A percentile compares a stretch with the other conserved stretches of the same genome.
Evolutionary conservation across 306 rosid genomes (phyloP).

Genomic region (Cercis canadensis): DNA sequence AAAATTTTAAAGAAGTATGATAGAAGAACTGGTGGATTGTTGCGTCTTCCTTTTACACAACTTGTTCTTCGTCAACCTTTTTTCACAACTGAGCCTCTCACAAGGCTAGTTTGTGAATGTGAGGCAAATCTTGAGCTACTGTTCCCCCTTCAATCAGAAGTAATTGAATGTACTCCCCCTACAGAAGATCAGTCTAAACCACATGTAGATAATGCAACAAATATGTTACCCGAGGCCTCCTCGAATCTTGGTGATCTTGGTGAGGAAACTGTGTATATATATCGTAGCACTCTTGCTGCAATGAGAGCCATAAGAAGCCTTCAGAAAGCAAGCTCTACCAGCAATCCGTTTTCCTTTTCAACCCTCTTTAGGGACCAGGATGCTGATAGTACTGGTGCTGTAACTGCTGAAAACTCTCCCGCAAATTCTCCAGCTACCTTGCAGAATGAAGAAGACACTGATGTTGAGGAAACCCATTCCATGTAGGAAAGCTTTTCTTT

Average conservation of each 20-base stretch:
- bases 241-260: slow-evolving; percentile 70
- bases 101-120: slow-evolving; percentile 79
- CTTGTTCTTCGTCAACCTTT: slow-evolving; percentile 83
- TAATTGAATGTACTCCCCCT: slow-evolving; percentile 63
- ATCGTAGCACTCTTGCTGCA: slow-evolving; percentile 91
- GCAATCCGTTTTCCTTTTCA: slow-evolving; percentile 83
- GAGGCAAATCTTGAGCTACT: slow-evolving; percentile 94
- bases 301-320: slow-evolving; percentile 83
- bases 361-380: slow-evolving; percentile 66
- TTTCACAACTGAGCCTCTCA: slow-evolving; percentile 82
- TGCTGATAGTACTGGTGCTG: slow-evolving; percentile 70
- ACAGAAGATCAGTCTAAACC: slow-evolving; percentile 40
- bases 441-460: slow-evolving; percentile 46
- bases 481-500: slow-evolving; percentile 31
- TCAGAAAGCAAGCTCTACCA: slow-evolving; percentile 85
- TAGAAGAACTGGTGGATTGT: slow-evolving; percentile 84
- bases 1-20: slow-evolving; percentile 95
- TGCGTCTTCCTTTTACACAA: slow-evolving; percentile 83
- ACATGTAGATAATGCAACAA: slow-evolving; percentile 29
- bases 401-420: slow-evolving; percentile 86
- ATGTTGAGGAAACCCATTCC: slow-evolving; percentile 48
- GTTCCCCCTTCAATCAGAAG: slow-evolving; percentile 88
- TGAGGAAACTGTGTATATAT: slow-evolving; percentile 64
- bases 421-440: slow-evolving; percentile 61
- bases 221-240: slow-evolving; percentile 43